phyloP scores from a whole-genome alignment of 768 basidiomycete species.

The Suillus hirtellus region DNA sequence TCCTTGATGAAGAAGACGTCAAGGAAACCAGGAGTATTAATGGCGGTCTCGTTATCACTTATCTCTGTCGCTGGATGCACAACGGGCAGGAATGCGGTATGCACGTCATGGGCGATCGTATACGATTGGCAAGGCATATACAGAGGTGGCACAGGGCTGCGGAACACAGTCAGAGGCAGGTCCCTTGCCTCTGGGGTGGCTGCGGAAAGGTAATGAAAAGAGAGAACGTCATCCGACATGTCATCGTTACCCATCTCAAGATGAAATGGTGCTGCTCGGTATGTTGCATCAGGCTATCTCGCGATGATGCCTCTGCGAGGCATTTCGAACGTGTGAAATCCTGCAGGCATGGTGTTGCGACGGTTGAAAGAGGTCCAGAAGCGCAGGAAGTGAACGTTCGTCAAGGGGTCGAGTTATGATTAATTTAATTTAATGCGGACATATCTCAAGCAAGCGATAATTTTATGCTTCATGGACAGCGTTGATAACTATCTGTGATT shows the following conservation, averaged over 20 bases:
- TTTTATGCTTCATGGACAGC: background rate
- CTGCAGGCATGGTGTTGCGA: slow-evolving; percentile 16
- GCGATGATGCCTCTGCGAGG: slow-evolving; percentile 34
- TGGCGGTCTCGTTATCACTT: slow-evolving; percentile 19
- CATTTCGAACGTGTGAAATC: slow-evolving; percentile 31
- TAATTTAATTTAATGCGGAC: background rate
- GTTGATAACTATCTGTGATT: background rate
- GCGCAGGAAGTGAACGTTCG: slow-evolving; percentile 24
- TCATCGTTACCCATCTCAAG: slow-evolving; percentile 28
- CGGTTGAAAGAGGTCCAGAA: slow-evolving; percentile 7
- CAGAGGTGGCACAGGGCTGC: slow-evolving; percentile 25
- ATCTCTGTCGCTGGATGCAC: slow-evolving; percentile 28
- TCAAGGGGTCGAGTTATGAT: slow-evolving; percentile 16
- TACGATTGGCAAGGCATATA: slow-evolving; percentile 28
- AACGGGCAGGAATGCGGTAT: slow-evolving; percentile 24
- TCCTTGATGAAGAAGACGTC: slow-evolving; percentile 5
- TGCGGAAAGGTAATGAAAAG: slow-evolving; percentile 32
- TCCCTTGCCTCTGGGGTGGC: slow-evolving; percentile 25
- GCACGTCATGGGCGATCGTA: slow-evolving; percentile 29
- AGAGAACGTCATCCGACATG: slow-evolving; percentile 33
- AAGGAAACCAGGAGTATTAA: slow-evolving; percentile 8
- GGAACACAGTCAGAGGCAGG: slow-evolving; percentile 14
- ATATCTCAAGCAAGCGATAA: background rate
- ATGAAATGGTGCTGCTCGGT: slow-evolving; percentile 33
- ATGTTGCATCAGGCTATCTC: slow-evolving; percentile 28